Conservation (phyloP, 1,139 yeast genomes). For the Petasospora fabianii region DNA sequence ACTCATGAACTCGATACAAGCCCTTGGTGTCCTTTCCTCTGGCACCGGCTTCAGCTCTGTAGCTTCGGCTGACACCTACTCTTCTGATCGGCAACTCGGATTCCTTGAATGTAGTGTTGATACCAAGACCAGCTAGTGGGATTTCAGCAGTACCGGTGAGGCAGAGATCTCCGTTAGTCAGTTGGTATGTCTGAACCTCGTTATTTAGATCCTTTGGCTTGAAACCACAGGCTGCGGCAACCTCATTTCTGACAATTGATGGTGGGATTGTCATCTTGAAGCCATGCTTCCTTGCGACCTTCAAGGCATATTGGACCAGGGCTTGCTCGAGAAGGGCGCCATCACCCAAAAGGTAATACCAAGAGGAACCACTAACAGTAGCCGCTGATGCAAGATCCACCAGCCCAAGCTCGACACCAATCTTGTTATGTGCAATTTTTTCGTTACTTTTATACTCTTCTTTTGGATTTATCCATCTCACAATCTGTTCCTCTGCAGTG, state of each 20-base stretch:
- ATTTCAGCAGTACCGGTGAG: slow-evolving; percentile 96
- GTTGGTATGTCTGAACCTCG: slow-evolving; percentile 79
- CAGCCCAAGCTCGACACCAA: slow-evolving; percentile 59
- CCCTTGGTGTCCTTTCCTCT: slow-evolving; percentile 93
- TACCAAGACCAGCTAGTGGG: slow-evolving; percentile 76
- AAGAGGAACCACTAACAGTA: slow-evolving; percentile 76
- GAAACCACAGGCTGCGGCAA: slow-evolving; percentile 89
- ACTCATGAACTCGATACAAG: slow-evolving; percentile 91
- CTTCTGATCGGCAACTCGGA: slow-evolving; percentile 49
- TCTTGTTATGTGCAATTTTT: slow-evolving; percentile 47
- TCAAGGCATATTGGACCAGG: slow-evolving; percentile 70
- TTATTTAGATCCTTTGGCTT: slow-evolving; percentile 87
- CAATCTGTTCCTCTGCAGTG: slow-evolving; percentile 44
- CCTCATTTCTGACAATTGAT: slow-evolving; percentile 72
- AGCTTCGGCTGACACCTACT: slow-evolving; percentile 85
- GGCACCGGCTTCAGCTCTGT: slow-evolving; percentile 97
- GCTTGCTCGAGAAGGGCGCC: slow-evolving; percentile 93
- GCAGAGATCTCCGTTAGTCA: slow-evolving; percentile 53
- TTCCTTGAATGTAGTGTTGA: slow-evolving; percentile 37
- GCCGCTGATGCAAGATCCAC: slow-evolving; percentile 74
- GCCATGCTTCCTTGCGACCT: slow-evolving; percentile 62
- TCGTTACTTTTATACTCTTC: slow-evolving; percentile 15
- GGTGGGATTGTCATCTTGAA: slow-evolving; percentile 80
- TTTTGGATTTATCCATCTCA: slow-evolving; percentile 47
- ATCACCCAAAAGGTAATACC: slow-evolving; percentile 82